Evolutionary conservation across 2,329 filamentous ascomycete genomes (phyloP).

Genomic region (Alternaria angustiovoidea): DNA sequence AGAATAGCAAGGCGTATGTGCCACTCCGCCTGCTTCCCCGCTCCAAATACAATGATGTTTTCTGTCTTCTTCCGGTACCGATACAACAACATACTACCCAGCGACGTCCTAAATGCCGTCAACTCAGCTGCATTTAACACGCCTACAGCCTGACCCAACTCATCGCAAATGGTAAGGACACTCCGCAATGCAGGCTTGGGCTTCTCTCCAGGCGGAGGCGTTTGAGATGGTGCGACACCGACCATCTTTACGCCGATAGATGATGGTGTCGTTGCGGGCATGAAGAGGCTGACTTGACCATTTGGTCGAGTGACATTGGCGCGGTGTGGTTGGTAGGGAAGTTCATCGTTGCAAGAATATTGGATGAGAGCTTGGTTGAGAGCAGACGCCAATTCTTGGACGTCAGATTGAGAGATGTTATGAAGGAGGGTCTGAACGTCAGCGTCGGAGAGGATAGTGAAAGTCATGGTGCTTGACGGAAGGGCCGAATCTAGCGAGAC

Average conservation of each 20-base stretch:
- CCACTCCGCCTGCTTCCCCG: constrained; percentile 61
- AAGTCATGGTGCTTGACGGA: constrained; percentile 7
- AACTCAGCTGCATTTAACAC: constrained; percentile 77
- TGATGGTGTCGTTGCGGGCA: constrained; percentile 71
- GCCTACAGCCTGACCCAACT: constrained; percentile 66
- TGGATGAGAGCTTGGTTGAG: constrained; percentile 40
- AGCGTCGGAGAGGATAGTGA: constrained; percentile 27
- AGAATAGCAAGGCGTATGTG: constrained; percentile 58
- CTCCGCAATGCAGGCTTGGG: constrained; percentile 61
- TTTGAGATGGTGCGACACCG: constrained; percentile 55
- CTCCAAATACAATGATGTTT: constrained; percentile 58
- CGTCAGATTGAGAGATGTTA: constrained; percentile 33
- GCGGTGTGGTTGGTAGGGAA: constrained; percentile 55
- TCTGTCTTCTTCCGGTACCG: constrained; percentile 23
- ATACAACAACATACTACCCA: constrained; percentile 71
- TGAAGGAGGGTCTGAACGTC: constrained; percentile 46
- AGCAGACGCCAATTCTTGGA: constrained; percentile 7
- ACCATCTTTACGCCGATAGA: constrained; percentile 78
- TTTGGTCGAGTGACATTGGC: constrained; percentile 51
- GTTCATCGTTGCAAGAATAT: constrained; percentile 29
- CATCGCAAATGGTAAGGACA: constrained; percentile 67
- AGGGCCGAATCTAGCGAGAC: neutral
- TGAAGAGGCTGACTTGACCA: constrained; percentile 71
- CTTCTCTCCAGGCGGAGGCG: constrained; percentile 23
- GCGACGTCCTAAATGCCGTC: constrained; percentile 81